Evolutionary conservation across 805 yeast genomes (phyloP), one percentile per base, ranked within the genome.

Genomic region (Candida easanensis): DNA sequence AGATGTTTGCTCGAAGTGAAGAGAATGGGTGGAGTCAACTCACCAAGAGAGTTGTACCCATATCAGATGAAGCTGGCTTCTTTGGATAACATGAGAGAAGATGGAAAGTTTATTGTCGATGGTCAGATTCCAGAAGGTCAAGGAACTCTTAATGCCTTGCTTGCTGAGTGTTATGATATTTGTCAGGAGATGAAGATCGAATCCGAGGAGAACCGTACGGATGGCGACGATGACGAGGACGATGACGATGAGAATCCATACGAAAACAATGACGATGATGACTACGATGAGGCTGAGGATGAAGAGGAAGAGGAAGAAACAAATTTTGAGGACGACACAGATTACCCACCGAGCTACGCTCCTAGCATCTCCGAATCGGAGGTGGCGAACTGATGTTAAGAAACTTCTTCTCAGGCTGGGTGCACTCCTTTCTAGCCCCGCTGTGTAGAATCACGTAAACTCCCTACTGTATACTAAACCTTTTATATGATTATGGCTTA

Each of bases 61-160:
- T 93, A 88, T 62, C 98, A 93, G 65, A 79, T 93, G 80, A 93
- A 93, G 66, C 73, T 93, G 43, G 93, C 95, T 2, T 82, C 93
- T 14, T 73, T 93, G 46, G 99, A 93, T 62, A 86, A 89, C 57
- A 61, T 84, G 58, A 79, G 97, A 58, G 74, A 69, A 13, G 98
- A 93, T 61, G 99, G 99, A 7, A 91, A 88, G 68, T 93, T 93
- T 57, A 80, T 85, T 58, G 84, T 88, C 36, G 88, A 86, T 48
- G 87, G 81, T 39, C 86, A 88, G 50, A 84, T 93, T 33, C 99
- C 99, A 2, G 98, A 93, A 62, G 99, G 99, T 11, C 99, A 93
- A 65, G 99, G 97, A 5, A 80, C 95, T n/a, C 71, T 93, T 50
- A 89, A 82, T 62, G 96, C 96, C 1, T 67, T 91, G 44, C 70